Evolutionary conservation across 2,329 filamentous ascomycete genomes (phyloP), one percentile per base, ranked within the genome.

Genomic region (Myriosclerotinia curreyana): DNA sequence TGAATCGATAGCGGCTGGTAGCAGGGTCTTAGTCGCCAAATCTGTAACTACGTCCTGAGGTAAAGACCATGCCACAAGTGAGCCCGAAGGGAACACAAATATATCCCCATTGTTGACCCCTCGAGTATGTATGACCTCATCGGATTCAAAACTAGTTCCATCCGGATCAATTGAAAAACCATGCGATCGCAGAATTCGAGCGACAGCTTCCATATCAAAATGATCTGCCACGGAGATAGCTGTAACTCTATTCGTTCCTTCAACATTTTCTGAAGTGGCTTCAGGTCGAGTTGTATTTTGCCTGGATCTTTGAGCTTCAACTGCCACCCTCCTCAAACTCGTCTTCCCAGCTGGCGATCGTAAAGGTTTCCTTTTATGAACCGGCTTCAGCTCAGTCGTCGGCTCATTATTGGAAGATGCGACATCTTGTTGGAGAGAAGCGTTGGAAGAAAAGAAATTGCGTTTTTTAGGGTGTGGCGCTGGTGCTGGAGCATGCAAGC

Each of bases 31-130:
- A 11, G 90, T 90, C 6, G 90, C 87, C 31, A 92, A 78, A 56
- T 83, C 83, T 25, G 82, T 82, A 20, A 92, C 88, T 22, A 92
- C 85, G 64, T 89, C 86, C 66, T 92, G 84, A 0, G 91, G 88
- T 1, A 97, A 81, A 6, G 91, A 90, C 95, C 95, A 99, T 31
- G 91, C 89, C 7, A 98, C 95, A 9, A 98, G 84, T 15, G 93
- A 96, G 14, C 95, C 95, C 0, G 93, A 96, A 11, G 94, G 92
- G 70, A 99, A 99, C 64, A 99, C 88, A 74, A 98, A 98, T 59
- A 98, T 86, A 77, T 99, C 95, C 42, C 92, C 93, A 65, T 86
- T 81, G 73, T 85, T 83, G 65, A 82, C 79, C 11, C 81, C 81
- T 60, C 84, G 79, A 8, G 85, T 86, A 72, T 88, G 86, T 56